A percentile compares a stretch with the other conserved stretches of the same genome.
These are phyloP conservation scores for Saccharomycopsis vini DNA, from an alignment of 805 yeast genomes.

Conservation along the genomic window DNA sequence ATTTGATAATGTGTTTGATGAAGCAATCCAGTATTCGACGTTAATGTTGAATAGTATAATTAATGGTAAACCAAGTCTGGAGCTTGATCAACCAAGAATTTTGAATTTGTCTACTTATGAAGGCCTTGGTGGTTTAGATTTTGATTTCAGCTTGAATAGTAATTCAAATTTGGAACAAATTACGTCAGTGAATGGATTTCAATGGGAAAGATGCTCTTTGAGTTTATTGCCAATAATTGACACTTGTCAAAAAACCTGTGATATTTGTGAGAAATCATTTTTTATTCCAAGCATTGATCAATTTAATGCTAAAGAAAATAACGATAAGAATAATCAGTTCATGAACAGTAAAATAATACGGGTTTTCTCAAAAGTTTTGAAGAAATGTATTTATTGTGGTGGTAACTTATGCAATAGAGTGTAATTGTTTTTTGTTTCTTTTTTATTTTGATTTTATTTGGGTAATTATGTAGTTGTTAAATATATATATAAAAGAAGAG, in stretches of 20 bases:
- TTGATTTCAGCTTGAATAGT: background rate
- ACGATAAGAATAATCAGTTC: conserved; percentile 18
- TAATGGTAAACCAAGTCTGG: background rate
- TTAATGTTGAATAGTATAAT: background rate
- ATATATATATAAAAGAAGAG: too few relatives aligned
- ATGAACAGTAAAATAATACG: background rate
- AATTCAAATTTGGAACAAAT: background rate
- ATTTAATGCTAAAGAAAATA: background rate
- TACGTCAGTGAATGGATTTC: conserved; percentile 20
- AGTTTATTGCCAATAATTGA: conserved; percentile 31
- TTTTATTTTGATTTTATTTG: too few relatives aligned
- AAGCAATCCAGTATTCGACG: background rate
- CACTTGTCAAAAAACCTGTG: conserved; percentile 28
- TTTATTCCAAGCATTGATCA: too few relatives aligned
- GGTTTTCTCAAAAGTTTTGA: background rate
- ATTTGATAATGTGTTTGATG: background rate
- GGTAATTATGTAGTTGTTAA: too few relatives aligned
- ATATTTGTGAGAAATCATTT: conserved; percentile 25
- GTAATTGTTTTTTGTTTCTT: too few relatives aligned
- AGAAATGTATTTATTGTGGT: conserved; percentile 6
- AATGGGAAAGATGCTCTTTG: conserved; percentile 32
- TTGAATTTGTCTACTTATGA: background rate
- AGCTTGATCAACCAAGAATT: background rate
- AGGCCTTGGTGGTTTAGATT: background rate
- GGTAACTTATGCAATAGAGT: background rate